phyloP scores from a whole-genome alignment of 805 yeast genomes.

The Priceomyces castillae region DNA sequence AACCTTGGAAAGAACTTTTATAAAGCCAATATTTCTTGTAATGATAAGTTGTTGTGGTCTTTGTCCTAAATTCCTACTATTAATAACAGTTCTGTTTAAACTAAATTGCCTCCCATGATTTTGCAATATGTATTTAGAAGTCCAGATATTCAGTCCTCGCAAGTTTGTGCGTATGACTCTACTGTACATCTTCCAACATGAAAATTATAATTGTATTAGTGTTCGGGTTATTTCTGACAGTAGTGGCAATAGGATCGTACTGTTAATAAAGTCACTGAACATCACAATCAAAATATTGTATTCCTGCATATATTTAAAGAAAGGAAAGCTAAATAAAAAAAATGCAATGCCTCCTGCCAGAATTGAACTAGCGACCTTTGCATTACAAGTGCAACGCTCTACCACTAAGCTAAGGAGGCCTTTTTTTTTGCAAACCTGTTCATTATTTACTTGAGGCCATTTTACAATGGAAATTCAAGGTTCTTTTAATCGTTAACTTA shows the following conservation, averaged over 20 bases:
- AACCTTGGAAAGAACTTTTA: conserved; percentile 51
- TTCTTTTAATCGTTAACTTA: no score
- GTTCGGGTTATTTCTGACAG: neutral
- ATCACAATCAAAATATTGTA: neutral
- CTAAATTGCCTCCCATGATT: neutral
- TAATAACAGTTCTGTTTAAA: neutral
- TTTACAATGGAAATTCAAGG: no score
- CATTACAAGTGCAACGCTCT: conserved; percentile 99
- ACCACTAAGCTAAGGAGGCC: conserved; percentile 75
- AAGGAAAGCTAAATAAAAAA: conserved; percentile 1
- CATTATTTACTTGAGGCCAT: no score
- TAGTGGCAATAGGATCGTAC: neutral
- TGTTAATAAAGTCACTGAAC: neutral
- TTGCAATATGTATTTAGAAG: neutral
- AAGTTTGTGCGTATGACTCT: neutral
- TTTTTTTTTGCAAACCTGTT: neutral
- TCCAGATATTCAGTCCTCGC: neutral
- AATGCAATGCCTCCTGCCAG: conserved; percentile 80
- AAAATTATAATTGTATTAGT: neutral
- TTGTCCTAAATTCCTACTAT: neutral
- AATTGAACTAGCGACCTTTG: conserved; percentile 95
- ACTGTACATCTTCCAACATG: neutral
- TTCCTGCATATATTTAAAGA: neutral
- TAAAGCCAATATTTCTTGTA: conserved; percentile 32
- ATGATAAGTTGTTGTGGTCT: conserved; percentile 3